phyloP scores from a whole-genome alignment of 768 basidiomycete species.

The Clathrus columnatus region DNA sequence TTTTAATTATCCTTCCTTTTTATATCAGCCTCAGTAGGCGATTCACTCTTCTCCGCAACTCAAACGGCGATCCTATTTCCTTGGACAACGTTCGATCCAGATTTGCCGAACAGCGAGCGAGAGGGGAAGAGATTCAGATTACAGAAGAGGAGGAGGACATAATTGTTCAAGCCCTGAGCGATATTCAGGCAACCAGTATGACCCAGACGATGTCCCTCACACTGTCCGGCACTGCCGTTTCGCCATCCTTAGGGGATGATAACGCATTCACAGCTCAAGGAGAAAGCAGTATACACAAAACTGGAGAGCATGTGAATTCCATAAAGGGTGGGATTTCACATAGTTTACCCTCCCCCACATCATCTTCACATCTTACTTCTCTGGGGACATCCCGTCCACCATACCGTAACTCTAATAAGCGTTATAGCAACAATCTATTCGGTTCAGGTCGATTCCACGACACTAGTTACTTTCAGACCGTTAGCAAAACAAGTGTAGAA shows the following conservation, averaged over 20 bases:
- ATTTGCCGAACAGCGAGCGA: constrained; percentile 68
- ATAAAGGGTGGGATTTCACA: not conserved
- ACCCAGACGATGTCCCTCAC: not conserved
- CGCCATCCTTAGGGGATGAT: not conserved
- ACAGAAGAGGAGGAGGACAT: constrained; percentile 81
- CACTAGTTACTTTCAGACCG: constrained; percentile 57
- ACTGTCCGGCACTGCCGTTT: not conserved
- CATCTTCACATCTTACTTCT: constrained; percentile 26
- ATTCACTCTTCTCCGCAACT: constrained; percentile 68
- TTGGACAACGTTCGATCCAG: constrained; percentile 56
- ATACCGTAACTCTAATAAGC: constrained; percentile 41
- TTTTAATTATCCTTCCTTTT: constrained; percentile 15
- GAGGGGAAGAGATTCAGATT: constrained; percentile 58
- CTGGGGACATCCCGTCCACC: constrained; percentile 9
- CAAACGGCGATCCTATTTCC: constrained; percentile 56
- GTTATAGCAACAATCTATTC: constrained; percentile 83
- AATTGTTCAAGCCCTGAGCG: constrained; percentile 64
- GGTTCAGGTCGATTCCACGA: constrained; percentile 75
- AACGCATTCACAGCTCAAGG: not conserved
- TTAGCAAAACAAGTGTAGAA: constrained; percentile 32
- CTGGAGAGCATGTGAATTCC: constrained; percentile 4
- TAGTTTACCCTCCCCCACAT: constrained; percentile 26
- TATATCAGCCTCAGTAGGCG: constrained; percentile 61
- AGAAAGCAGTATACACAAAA: not conserved
- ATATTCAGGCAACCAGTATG: constrained; percentile 32